Percentiles rank a stretch among this genome's conserved stretches.
These are phyloP conservation scores for Trichophyton simii DNA, from an alignment of 2,329 filamentous ascomycete species.

Conservation along the genomic window DNA sequence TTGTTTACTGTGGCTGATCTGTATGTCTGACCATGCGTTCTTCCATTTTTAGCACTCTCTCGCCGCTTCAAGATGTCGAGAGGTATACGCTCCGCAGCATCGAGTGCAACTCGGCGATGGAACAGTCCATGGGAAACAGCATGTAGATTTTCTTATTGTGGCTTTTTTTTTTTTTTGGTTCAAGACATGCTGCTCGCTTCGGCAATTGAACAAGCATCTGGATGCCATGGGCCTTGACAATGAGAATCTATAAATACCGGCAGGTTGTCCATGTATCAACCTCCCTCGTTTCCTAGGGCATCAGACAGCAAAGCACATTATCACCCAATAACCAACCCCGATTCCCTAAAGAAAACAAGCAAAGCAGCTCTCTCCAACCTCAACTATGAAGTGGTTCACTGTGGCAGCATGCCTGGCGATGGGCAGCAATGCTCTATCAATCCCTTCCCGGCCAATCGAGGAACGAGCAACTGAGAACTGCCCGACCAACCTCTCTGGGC, in stretches of 20 bases:
- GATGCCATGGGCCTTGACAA: background rate
- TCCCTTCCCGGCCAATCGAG: constrained; percentile 1
- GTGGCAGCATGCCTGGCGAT: constrained; percentile 6
- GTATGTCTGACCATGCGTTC: background rate
- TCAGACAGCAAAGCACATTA: background rate
- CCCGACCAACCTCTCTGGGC: constrained; percentile 34
- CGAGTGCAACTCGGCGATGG: constrained; percentile 2
- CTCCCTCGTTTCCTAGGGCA: background rate
- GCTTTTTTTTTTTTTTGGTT: background rate
- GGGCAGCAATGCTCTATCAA: constrained; percentile 8
- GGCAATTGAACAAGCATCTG: background rate
- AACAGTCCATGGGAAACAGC: background rate
- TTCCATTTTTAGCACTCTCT: background rate
- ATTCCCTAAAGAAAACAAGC: background rate
- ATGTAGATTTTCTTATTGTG: background rate
- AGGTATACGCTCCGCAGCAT: background rate
- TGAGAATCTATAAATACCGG: background rate
- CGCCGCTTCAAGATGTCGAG: background rate
- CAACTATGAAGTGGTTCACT: constrained; percentile 10
- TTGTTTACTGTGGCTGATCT: background rate
- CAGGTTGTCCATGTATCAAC: background rate
- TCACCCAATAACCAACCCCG: background rate
- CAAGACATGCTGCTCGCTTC: background rate
- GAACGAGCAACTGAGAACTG: constrained; percentile 22
- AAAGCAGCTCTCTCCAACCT: background rate